Percentiles rank a stretch among this genome's conserved stretches.
These are phyloP conservation scores for Begonia masoniana DNA, from an alignment of 306 rosid genomes.

Conservation along the genomic window DNA sequence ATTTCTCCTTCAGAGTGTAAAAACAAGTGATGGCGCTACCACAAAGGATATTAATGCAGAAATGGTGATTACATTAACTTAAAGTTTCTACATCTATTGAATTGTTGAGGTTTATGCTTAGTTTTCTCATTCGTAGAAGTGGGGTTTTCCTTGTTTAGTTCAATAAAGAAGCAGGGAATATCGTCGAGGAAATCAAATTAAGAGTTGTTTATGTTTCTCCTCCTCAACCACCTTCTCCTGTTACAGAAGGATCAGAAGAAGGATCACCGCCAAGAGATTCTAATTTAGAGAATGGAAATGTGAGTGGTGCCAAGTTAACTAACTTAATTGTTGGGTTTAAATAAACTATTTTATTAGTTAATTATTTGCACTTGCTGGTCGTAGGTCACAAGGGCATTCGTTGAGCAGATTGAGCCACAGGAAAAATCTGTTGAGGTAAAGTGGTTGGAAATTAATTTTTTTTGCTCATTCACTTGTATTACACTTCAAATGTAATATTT, in stretches of 20 bases:
- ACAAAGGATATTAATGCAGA: slow-evolving; percentile 55
- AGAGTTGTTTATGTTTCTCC: slow-evolving; percentile 64
- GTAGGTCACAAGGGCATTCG: slow-evolving; percentile 41
- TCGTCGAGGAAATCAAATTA: slow-evolving; percentile 69
- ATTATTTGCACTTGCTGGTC: slow-evolving; percentile 7
- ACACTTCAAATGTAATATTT: neutral
- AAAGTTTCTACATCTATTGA: neutral
- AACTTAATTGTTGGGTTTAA: slow-evolving; percentile 32
- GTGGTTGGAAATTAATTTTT: neutral
- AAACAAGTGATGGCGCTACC: slow-evolving; percentile 24
- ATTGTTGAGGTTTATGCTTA: slow-evolving; percentile 2
- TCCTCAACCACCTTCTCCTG: slow-evolving; percentile 68
- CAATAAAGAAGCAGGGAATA: slow-evolving; percentile 59
- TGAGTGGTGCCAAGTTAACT: slow-evolving; percentile 25
- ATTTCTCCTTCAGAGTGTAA: slow-evolving; percentile 79
- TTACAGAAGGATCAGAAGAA: slow-evolving; percentile 75
- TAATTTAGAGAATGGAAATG: slow-evolving; percentile 45
- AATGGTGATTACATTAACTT: slow-evolving; percentile 35
- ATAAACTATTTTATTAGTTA: neutral
- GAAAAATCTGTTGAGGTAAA: slow-evolving; percentile 62
- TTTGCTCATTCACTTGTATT: neutral
- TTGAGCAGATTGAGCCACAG: slow-evolving; percentile 28
- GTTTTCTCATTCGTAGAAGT: slow-evolving; percentile 15
- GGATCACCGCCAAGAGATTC: slow-evolving; percentile 67
- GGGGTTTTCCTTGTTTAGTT: slow-evolving; percentile 31